These are phyloP conservation scores for Trametes punicea DNA, from an alignment of 768 basidiomycete genomes.

Conservation along the genomic window DNA sequence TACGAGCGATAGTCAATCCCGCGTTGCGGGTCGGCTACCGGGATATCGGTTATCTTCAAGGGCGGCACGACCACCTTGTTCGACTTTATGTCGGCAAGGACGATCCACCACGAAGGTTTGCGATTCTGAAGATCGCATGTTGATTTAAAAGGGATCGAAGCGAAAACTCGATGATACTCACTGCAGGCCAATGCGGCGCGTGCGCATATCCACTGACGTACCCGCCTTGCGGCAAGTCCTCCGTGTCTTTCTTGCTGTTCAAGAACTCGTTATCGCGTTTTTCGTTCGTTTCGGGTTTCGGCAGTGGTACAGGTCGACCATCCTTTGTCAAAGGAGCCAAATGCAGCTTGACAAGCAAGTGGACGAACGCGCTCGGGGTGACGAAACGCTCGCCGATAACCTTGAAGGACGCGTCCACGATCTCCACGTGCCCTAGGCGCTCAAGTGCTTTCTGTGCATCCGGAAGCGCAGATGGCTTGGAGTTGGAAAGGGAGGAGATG, in stretches of 20 bases:
- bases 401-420: constrained; percentile 83
- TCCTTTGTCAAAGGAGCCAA: constrained; percentile 44
- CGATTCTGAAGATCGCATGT: constrained; percentile 51
- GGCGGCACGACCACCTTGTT: constrained; percentile 88
- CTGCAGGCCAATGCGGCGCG: constrained; percentile 89
- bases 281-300: constrained; percentile 34
- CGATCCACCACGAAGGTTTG: constrained; percentile 90
- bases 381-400: constrained; percentile 90
- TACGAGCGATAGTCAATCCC: constrained; percentile 72
- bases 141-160: not conserved
- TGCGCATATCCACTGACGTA: constrained; percentile 66
- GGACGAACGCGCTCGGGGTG: constrained; percentile 85
- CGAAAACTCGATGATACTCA: constrained; percentile 35
- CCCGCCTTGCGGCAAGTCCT: constrained; percentile 48
- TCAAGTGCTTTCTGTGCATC: constrained; percentile 65
- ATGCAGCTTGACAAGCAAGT: constrained; percentile 80
- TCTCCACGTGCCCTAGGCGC: constrained; percentile 71
- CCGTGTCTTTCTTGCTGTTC: constrained; percentile 43
- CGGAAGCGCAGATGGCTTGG: constrained; percentile 43
- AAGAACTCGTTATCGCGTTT: constrained; percentile 35
- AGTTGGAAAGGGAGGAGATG: constrained; percentile 47
- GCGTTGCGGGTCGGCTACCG: constrained; percentile 48
- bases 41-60: constrained; percentile 75
- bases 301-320: constrained; percentile 12
- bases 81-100: constrained; percentile 83